A percentile compares a stretch with the other conserved stretches of the same genome.
phyloP scores from a whole-genome alignment of 768 basidiomycete species.

The Kondoa subrosea region DNA sequence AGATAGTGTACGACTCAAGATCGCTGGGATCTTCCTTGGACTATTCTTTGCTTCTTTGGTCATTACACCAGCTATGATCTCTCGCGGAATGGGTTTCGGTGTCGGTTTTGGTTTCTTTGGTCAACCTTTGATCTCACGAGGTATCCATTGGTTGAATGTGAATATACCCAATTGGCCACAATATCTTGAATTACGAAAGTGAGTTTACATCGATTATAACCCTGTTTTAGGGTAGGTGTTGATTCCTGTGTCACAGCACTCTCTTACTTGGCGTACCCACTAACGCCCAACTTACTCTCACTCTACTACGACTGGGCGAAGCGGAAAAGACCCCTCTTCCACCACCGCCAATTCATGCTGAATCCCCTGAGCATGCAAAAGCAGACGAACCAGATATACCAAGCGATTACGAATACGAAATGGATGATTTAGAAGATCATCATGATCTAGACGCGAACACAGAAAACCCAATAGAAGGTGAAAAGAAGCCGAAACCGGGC shows the following conservation, averaged over 20 bases:
- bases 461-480: not conserved
- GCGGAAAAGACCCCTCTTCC: conserved; percentile 34
- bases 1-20: conserved; percentile 27
- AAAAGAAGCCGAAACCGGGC: conserved; percentile 21
- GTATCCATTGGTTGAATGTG: conserved; percentile 30
- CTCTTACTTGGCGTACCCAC: conserved; percentile 37
- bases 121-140: conserved; percentile 33
- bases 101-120: conserved; percentile 37
- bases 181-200: conserved; percentile 35
- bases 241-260: conserved; percentile 23
- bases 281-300: conserved; percentile 37
- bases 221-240: not conserved
- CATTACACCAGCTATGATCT: conserved; percentile 30
- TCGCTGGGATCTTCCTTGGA: conserved; percentile 31
- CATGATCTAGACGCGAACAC: not conserved
- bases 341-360: conserved; percentile 28
- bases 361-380: conserved; percentile 3
- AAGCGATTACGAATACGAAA: not conserved
- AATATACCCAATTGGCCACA: conserved; percentile 34
- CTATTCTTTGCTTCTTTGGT: conserved; percentile 30
- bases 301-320: conserved; percentile 37
- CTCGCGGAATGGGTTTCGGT: conserved; percentile 30
- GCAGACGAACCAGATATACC: not conserved
- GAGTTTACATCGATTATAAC: too few species aligned
- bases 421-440: not conserved